Evolutionary conservation across 495 filamentous ascomycete genomes (phyloP).

Genomic region (Lasiosphaeriaceae sp.): DNA sequence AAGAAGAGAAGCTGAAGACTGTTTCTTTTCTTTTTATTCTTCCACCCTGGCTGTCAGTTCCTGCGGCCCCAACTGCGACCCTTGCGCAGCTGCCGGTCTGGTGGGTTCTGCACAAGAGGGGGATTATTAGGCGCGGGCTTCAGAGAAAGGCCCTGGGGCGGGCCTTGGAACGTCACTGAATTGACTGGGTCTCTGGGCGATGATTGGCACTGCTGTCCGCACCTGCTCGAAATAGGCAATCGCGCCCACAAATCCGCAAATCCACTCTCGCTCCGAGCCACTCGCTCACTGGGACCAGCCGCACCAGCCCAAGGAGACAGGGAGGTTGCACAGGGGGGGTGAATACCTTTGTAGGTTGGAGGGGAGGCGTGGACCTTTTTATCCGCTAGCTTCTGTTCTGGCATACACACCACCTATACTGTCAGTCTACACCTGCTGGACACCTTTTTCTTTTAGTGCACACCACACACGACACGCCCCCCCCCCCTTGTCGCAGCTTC

Average conservation of each 20-base stretch:
- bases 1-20: background rate
- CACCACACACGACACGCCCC: too few species aligned
- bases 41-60: constrained; percentile 1
- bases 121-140: background rate
- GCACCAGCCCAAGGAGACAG: background rate
- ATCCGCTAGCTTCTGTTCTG: background rate
- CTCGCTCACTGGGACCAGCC: constrained; percentile 4
- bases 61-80: constrained; percentile 31
- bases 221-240: constrained; percentile 12
- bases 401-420: too few species aligned
- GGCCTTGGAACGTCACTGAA: background rate
- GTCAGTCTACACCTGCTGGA: too few species aligned
- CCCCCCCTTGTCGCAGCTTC: constrained; percentile 7
- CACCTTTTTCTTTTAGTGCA: too few species aligned
- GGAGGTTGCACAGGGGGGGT: background rate
- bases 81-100: constrained; percentile 7
- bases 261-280: background rate
- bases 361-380: background rate
- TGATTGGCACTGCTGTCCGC: constrained; percentile 16
- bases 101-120: constrained; percentile 5
- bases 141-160: constrained; percentile 5
- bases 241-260: background rate
- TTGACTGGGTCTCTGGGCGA: background rate
- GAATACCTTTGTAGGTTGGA: background rate
- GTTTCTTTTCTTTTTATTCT: background rate